Evolutionary conservation across 2,329 filamentous ascomycete species (phyloP).

Genomic region (Pseudohalonectria lignicola): DNA sequence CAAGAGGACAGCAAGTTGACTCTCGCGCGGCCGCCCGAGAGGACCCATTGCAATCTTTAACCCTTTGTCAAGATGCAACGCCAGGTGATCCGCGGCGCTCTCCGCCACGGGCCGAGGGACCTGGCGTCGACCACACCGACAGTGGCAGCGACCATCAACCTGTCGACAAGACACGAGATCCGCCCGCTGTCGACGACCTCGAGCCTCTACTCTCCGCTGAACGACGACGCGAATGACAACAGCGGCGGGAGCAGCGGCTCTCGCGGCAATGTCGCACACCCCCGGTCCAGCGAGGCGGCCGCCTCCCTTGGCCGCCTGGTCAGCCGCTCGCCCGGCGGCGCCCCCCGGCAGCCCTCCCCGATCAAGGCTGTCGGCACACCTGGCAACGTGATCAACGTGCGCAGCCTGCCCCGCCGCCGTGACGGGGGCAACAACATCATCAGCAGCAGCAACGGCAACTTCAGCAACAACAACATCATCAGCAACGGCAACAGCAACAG

Average conservation of each 20-base stretch:
- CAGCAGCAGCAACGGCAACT: not conserved
- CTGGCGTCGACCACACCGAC: not conserved
- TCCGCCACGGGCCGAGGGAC: constrained; percentile 4
- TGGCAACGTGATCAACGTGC: constrained; percentile 8
- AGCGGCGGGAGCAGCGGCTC: not conserved
- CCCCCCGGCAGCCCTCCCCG: constrained; percentile 10
- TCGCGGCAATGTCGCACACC: not conserved
- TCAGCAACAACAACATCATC: not conserved
- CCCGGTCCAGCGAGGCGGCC: constrained; percentile 1
- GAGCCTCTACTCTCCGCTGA: constrained; percentile 5
- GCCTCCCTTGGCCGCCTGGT: constrained; percentile 1
- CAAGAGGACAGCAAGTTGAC: not conserved
- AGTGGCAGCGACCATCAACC: too few relatives aligned
- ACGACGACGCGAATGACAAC: not conserved
- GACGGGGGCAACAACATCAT: constrained; percentile 6
- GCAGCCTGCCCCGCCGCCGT: not conserved
- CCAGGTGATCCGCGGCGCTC: constrained; percentile 7
- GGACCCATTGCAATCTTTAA: not conserved
- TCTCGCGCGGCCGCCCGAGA: not conserved
- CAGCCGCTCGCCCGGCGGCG: constrained; percentile 6
- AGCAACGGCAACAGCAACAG: not conserved
- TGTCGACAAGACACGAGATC: too few relatives aligned
- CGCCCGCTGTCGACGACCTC: constrained; percentile 8
- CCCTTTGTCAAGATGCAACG: constrained; percentile 7
- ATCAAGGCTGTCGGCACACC: too few relatives aligned